These are phyloP conservation scores for Sordariomycetes sp. DNA, from an alignment of 2,329 filamentous ascomycete species.

Conservation along the genomic window DNA sequence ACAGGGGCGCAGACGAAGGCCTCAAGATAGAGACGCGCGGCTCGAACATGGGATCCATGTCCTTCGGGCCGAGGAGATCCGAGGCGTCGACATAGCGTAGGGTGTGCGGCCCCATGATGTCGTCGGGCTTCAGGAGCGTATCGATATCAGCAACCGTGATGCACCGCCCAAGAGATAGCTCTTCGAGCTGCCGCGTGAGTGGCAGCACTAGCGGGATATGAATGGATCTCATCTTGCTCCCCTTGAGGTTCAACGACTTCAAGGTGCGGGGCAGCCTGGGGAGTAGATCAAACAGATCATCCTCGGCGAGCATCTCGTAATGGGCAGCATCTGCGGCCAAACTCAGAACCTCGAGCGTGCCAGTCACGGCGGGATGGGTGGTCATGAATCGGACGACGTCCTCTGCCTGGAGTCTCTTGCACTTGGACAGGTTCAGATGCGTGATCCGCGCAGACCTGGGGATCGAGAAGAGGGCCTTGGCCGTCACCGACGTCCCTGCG, in stretches of 20 bases:
- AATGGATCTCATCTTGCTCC: slow-evolving; percentile 51
- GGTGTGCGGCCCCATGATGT: slow-evolving; percentile 31
- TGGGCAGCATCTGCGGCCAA: slow-evolving; percentile 59
- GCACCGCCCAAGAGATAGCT: slow-evolving; percentile 59
- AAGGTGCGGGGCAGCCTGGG: slow-evolving; percentile 52
- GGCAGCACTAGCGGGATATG: slow-evolving; percentile 52
- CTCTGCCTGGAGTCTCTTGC: slow-evolving; percentile 52
- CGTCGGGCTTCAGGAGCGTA: slow-evolving; percentile 42
- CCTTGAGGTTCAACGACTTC: slow-evolving; percentile 62
- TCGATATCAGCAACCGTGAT: slow-evolving; percentile 54
- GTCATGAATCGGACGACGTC: slow-evolving; percentile 58
- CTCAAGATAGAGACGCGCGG: slow-evolving; percentile 43
- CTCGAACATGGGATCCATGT: slow-evolving; percentile 38
- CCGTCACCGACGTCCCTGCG: slow-evolving; percentile 64
- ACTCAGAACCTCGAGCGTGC: slow-evolving; percentile 57
- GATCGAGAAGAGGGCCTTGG: slow-evolving; percentile 56
- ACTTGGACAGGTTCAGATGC: slow-evolving; percentile 68
- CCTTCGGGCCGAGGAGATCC: slow-evolving; percentile 26
- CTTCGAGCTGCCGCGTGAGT: slow-evolving; percentile 58
- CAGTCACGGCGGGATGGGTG: slow-evolving; percentile 54
- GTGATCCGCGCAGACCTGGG: slow-evolving; percentile 59
- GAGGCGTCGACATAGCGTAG: slow-evolving; percentile 69
- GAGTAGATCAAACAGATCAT: slow-evolving; percentile 52
- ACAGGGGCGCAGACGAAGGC: slow-evolving; percentile 49
- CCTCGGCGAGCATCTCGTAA: slow-evolving; percentile 55